Evolutionary conservation across 768 basidiomycete species (phyloP).

Genomic region (Pleurotus sapidus): DNA sequence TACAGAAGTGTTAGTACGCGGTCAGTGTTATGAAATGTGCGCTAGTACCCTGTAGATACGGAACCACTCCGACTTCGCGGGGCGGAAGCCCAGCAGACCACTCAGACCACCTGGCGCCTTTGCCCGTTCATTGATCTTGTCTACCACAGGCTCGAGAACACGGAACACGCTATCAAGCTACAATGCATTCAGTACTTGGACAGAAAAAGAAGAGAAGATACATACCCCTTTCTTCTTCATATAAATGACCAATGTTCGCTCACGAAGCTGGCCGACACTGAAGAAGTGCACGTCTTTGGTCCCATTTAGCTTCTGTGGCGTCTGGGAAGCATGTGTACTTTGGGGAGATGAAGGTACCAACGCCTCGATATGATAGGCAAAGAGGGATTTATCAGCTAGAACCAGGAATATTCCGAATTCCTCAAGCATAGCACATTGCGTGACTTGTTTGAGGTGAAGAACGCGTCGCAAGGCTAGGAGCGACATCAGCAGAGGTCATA

Average conservation of each 20-base stretch:
- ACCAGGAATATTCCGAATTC: slow-evolving; percentile 97
- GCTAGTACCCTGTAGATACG: slow-evolving; percentile 63
- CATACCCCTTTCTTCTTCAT: slow-evolving; percentile 90
- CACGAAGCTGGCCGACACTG: slow-evolving; percentile 83
- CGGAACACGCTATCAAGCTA: slow-evolving; percentile 91
- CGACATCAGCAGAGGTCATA: too few relatives aligned
- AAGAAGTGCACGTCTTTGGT: slow-evolving; percentile 96
- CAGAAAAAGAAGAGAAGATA: not conserved
- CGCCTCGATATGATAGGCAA: slow-evolving; percentile 95
- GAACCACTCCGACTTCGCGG: slow-evolving; percentile 92
- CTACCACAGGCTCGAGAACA: slow-evolving; percentile 94
- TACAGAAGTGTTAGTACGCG: slow-evolving; percentile 19
- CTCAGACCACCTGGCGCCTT: slow-evolving; percentile 70
- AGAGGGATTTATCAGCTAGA: slow-evolving; percentile 89
- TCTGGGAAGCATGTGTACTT: slow-evolving; percentile 64
- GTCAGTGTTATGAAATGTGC: not conserved
- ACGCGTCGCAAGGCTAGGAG: slow-evolving; percentile 84
- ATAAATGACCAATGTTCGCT: slow-evolving; percentile 87
- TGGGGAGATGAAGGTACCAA: slow-evolving; percentile 85
- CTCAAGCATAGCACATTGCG: slow-evolving; percentile 93
- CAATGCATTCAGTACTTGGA: not conserved
- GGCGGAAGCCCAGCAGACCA: slow-evolving; percentile 73
- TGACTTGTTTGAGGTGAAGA: slow-evolving; percentile 89
- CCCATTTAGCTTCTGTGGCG: slow-evolving; percentile 88
- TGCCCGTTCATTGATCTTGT: slow-evolving; percentile 78